These are phyloP conservation scores for Brassica balearica DNA, from an alignment of 441 rosid genomes.

Conservation along the genomic window DNA sequence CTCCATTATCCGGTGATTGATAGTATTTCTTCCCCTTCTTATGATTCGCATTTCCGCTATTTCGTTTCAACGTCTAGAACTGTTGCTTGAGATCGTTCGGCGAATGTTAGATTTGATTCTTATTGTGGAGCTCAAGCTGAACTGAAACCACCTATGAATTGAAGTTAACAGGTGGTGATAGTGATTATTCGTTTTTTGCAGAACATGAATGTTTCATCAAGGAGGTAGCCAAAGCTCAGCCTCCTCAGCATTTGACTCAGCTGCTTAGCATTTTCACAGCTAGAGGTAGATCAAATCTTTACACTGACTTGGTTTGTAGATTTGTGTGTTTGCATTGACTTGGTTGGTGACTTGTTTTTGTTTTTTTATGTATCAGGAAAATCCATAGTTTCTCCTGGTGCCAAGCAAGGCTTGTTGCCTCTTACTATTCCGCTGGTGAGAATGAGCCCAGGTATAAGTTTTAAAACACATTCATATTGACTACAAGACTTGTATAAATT, in stretches of 20 bases:
- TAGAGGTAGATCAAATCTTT: slow-evolving; percentile 54
- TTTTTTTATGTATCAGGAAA: slow-evolving; percentile 55
- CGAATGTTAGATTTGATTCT: neutral
- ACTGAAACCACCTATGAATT: neutral
- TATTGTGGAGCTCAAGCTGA: neutral
- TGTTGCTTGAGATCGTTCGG: slow-evolving; percentile 6
- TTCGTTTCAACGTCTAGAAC: slow-evolving; percentile 18
- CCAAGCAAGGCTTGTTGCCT: slow-evolving; percentile 79
- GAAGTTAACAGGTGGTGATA: slow-evolving; percentile 7
- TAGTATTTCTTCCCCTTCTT: neutral
- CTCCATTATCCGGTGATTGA: slow-evolving; percentile 50
- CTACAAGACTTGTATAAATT: neutral
- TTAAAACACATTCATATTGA: slow-evolving; percentile 5
- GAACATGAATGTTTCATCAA: slow-evolving; percentile 67
- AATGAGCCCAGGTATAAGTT: slow-evolving; percentile 60
- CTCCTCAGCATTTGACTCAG: slow-evolving; percentile 69
- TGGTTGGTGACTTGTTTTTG: slow-evolving; percentile 18
- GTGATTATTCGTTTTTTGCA: slow-evolving; percentile 38
- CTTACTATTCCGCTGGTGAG: slow-evolving; percentile 74
- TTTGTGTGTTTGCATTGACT: neutral
- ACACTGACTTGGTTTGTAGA: neutral
- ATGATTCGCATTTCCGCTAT: slow-evolving; percentile 26
- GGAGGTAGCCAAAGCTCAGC: slow-evolving; percentile 71
- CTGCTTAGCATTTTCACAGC: slow-evolving; percentile 61
- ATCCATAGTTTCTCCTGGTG: slow-evolving; percentile 74